Base-by-base conservation (phyloP, 192 early-diverging fungal genomes). In the Entomortierella chlamydospora region DNA sequence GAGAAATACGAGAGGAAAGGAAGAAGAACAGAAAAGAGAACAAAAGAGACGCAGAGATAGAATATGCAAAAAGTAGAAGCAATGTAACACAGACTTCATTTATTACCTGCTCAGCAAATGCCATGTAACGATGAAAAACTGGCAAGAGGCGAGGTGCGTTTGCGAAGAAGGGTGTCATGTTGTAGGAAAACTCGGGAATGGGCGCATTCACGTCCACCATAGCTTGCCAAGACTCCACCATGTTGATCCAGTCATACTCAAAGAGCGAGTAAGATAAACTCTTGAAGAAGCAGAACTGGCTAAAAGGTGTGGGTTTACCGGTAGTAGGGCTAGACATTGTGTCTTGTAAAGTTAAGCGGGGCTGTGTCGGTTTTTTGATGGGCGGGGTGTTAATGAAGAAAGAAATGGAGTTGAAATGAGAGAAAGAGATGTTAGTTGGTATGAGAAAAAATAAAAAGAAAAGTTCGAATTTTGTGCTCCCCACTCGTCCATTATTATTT, bases 141-240 rank as follows among this genome's bases (percentile, higher is more conserved):
- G 79, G 70, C 33, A 84, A 47, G 15, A 84, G 72, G 10, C 64
- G 49, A 7, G 70, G 73, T 17, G 79, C 64, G 7, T 71, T 63
- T n/a, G 72, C 69, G 70, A 84, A 84, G 65, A 77, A 81, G 0
- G 83, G 83, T 12, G 74, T 26, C 53, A 84, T 52, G 59, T 81
- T 84, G 50, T 68, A 33, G 12, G 61, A 29, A 8, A 81, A 57
- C 30, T 71, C 79, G 4, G 55, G 51, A 41, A 78, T 51, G 10
- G 83, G 83, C 43, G 73, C 81, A 57, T 76, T 69, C n/a, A 77
- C 71, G 1, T 66, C 67, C 2, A 81, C 71, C 62, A 84, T 61
- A 4, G 79, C 69, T 47, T 71, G 57, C 61, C 73, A 65, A 39
- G 74, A 78, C 53, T 84, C 78, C 51, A 71, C 57, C 60, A 81